Base-by-base conservation (phyloP, 2,329 filamentous ascomycete species). In the Paraphaeosphaeria sporulosa region DNA sequence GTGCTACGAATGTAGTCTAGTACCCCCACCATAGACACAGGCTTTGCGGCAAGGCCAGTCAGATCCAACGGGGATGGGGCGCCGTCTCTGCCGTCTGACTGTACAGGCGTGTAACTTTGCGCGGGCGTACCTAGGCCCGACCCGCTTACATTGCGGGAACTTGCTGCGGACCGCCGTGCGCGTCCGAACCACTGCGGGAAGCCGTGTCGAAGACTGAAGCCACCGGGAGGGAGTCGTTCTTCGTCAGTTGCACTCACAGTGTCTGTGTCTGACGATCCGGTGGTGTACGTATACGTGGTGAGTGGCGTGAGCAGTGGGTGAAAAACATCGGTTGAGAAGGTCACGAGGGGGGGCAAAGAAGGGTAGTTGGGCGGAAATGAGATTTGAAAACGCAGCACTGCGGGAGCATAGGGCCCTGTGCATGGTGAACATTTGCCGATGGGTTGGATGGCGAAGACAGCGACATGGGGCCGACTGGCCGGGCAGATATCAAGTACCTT, bases 201-300 rank as follows among this genome's bases (percentile, higher is more conserved):
- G 15, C 93, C 94, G 81, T 97, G 92, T 55, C 92, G 87, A 52
- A 98, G 82, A 71, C 91, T 96, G 80, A 97, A 97, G 0, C 93
- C 92, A 1, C 94, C 95, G 0, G 94, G 94, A 0, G 93, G 91
- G 55, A 97, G 81, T 15, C 91, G 84, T 74, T 96, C 92, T 36
- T 92, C 89, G 69, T 97, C 93, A 1, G 89, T 90, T 9, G 93
- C 92, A 75, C 91, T 94, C 63, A 94, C 90, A 0, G 92, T 92
- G 50, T 91, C 92, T 62, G 89, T 89, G 62, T 91, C 87, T 38
- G 90, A 87, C 59, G 76, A 75, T 27, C 90, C 89, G 63, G 92
- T 93, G 44, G 92, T 91, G 81, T 96, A 96, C 74, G 92, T 95
- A 79, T 97, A 96, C 3, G 93, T 97, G n/a, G 93, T 97, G 63